Base-by-base conservation (phyloP, 441 rosid genomes). In the Pelargonium hybrid region DNA sequence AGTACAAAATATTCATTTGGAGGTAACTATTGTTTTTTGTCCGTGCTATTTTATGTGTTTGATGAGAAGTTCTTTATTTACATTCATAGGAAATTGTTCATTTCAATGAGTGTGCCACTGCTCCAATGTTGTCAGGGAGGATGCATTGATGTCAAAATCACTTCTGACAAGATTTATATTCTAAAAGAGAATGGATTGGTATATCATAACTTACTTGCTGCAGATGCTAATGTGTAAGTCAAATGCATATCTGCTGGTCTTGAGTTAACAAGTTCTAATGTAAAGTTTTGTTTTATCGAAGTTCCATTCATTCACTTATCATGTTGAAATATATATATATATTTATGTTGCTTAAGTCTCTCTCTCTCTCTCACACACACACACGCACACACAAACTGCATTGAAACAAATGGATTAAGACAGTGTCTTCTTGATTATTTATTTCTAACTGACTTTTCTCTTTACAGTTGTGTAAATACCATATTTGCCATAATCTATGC, bases 151-250 rank as follows among this genome's bases (percentile, higher is more conserved):
- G 86, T 88, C 82, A 84, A 84, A 72, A 79, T 92, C 81, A 77
- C 93, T 41, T 85, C 90, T 31, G 84, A 90, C 74, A 84, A 79
- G 75, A 88, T 95, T 71, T 92, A 90, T 89, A 85, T 79, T 77
- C 76, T 95, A 68, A 87, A 83, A 78, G 93, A 87, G 61, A 80
- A 79, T 83, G 92, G 85, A 78, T 75, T 95, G 79, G 73, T 81
- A 39, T 81, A 75, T 71, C 82, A 85, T 71, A 78, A 78, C 79
- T 70, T 83, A 73, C 71, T 69, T 69, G 66, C 69, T 62, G 68
- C 71, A 8, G 69, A 78, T 75, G 67, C 57, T 72, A 72, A 77
- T 68, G 81, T 76, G 99, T 95, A 83, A 88, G 96, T 81, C 77
- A 62, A 13, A 61, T 25, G 66, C 13, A 62, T 26, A 62, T 59